Conservation (phyloP, 441 rosid species). For the Pelargonium cotyledonis region DNA sequence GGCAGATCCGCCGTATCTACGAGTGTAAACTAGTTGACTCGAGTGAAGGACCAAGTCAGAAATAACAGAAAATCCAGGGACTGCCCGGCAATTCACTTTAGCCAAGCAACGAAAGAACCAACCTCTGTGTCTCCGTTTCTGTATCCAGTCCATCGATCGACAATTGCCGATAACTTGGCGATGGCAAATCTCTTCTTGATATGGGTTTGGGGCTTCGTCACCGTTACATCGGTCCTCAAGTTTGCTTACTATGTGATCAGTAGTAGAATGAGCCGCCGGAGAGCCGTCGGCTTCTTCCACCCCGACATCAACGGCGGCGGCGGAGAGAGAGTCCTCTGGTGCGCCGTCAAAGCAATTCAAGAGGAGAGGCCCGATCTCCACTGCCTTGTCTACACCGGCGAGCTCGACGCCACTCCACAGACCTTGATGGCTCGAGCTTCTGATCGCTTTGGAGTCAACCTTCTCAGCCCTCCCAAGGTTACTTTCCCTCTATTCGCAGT, state of each 20-base stretch:
- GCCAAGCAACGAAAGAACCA: too few relatives aligned
- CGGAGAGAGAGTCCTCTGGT: slow-evolving; percentile 96
- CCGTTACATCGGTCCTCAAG: slow-evolving; percentile 25
- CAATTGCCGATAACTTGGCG: not conserved
- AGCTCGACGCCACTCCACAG: slow-evolving; percentile 60
- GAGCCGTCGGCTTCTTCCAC: slow-evolving; percentile 81
- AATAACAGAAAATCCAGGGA: too few relatives aligned
- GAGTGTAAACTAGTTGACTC: too few relatives aligned
- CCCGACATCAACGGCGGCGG: slow-evolving; percentile 96
- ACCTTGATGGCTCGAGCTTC: slow-evolving; percentile 56
- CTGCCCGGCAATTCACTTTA: too few relatives aligned
- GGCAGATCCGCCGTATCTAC: too few relatives aligned
- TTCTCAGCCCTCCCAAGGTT: slow-evolving; percentile 64
- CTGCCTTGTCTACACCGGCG: slow-evolving; percentile 71
- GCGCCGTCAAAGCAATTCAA: slow-evolving; percentile 86
- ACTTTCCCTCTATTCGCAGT: not conserved
- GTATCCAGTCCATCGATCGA: not conserved
- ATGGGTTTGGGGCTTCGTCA: slow-evolving; percentile 4
- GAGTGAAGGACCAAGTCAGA: too few relatives aligned
- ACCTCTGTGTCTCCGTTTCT: too few relatives aligned
- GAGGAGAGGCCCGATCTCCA: slow-evolving; percentile 63
- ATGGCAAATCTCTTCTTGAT: slow-evolving; percentile 30
- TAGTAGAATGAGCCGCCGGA: slow-evolving; percentile 33
- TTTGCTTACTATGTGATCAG: slow-evolving; percentile 34
- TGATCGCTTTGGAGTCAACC: slow-evolving; percentile 79